Base-by-base conservation (phyloP, 768 basidiomycete genomes). In the Lenzites betulinus region DNA sequence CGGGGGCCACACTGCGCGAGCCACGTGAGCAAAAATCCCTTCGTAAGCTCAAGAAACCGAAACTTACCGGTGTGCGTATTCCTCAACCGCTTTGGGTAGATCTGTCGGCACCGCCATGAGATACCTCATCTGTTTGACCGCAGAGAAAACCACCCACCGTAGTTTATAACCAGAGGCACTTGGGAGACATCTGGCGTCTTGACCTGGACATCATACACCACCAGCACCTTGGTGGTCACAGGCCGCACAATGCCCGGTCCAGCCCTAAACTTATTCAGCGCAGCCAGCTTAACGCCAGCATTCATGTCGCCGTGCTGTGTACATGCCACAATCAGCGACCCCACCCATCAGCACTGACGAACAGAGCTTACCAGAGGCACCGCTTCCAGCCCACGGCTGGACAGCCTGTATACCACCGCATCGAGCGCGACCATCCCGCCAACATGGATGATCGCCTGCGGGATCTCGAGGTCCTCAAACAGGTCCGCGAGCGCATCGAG, bases 141-240 rank as follows among this genome's bases (percentile, higher is more conserved):
- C 3, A 13, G n/a, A 22, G 33, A 41, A 7, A 7, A 13, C 12
- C 20, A 70, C 77, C 51, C 64, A 89, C 93, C 93, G 73, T 96
- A 98, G 75, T 98, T 98, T 77, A 99, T 88, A 66, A 99, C 87
- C 50, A 99, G 81, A 60, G 95, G 92, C 42, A 96, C 85, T 72
- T 95, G 93, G 3, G 90, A 83, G 54, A 96, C 84, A 65, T 98
- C 97, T 28, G 91, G 87, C 12, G 84, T 82, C 76, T 98, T 97
- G 68, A 98, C 85, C 72, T 89, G 91, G 36, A 95, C 90, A 69
- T 99, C 97, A 67, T 95, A 96, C 43, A 97, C 87, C 42, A 99
- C 89, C 55, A 99, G 81, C 33, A 94, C 85, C 73, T 88, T 92
- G 51, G 88, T 83, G 44, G 78, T 70, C 9, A 85, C 73, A 60